Base-by-base conservation (phyloP, 2,329 filamentous ascomycete species). In the Exophiala sp. region DNA sequence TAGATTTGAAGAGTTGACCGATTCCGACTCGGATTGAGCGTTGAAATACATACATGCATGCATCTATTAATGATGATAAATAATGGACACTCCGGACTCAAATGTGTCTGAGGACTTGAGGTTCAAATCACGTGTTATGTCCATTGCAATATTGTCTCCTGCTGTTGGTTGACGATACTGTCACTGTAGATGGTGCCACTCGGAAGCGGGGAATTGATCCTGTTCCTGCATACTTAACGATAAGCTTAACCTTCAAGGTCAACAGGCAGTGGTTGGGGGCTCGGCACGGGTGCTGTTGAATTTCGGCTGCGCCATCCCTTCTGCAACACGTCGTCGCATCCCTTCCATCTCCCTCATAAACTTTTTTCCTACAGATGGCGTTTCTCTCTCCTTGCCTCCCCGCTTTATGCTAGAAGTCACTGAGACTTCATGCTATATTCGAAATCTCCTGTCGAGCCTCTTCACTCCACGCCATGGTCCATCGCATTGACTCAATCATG, bases 1-100 rank as follows among this genome's bases (percentile, higher is more conserved):
- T 1, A 75, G 85, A 49, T 83, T 91, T 49, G 78, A 90, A 46
- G 62, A 64, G 44, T 48, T 62, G 32, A 57, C 49, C 20, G 62
- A 63, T 47, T 57, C 55, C 1, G 61, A 63, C 20, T 34, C 24
- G 24, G 24, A 29, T 29, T 29, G 24, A 29, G 24, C 24, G 24
- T 29, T 29, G 5, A 29, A 8, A 29, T 29, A 8, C 24, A 29
- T 5, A 8, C 24, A 8, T 29, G 7, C 24, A 29, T 29, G 7
- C 24, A 8, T 5, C 24, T 29, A 29, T 29, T 29, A 29, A 29
- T 29, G 24, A 29, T 29, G 24, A 29, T 29, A 8, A 29, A 29
- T 8, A 29, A 29, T 29, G 24, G 7, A 29, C 24, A 29, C 24
- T 8, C 5, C 3, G 7, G 7, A 29, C 5, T 29, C 24, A 29